Conservation (phyloP, 768 basidiomycete genomes). For the Kwoniella mangroviensis region DNA sequence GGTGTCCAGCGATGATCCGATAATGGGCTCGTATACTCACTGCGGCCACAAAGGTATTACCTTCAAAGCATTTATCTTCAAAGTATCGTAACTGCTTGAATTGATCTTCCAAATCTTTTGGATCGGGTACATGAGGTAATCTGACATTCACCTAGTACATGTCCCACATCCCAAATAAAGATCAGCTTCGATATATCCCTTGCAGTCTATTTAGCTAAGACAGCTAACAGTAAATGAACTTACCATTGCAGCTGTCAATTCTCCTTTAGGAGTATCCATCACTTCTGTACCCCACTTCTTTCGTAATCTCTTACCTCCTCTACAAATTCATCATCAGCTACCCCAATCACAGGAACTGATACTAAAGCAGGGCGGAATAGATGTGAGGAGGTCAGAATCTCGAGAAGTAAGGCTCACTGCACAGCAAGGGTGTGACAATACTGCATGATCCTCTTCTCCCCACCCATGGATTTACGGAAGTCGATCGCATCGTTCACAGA, state of each 20-base stretch:
- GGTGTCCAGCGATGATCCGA: too few relatives aligned
- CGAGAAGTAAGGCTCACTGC: constrained; percentile 38
- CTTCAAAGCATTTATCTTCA: constrained; percentile 43
- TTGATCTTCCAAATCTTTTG: constrained; percentile 26
- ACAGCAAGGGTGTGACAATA: constrained; percentile 75
- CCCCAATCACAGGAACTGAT: too few relatives aligned
- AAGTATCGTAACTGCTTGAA: constrained; percentile 35
- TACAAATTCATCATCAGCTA: not conserved
- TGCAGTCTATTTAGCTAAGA: too few relatives aligned
- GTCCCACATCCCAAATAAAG: too few relatives aligned
- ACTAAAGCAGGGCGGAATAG: too few relatives aligned
- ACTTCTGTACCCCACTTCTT: constrained; percentile 67
- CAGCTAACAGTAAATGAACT: constrained; percentile 21
- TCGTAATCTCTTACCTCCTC: constrained; percentile 68
- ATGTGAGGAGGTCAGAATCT: not conserved
- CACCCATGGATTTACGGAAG: constrained; percentile 75
- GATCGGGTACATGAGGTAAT: constrained; percentile 34
- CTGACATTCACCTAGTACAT: constrained; percentile 46
- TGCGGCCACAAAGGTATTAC: constrained; percentile 38
- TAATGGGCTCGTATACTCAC: constrained; percentile 25
- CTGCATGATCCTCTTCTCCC: constrained; percentile 71
- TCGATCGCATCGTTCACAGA: constrained; percentile 64
- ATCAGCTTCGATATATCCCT: too few relatives aligned
- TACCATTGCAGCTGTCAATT: constrained; percentile 75
- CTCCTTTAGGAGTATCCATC: constrained; percentile 65